Percentiles rank a stretch among this genome's conserved stretches.
phyloP scores from a whole-genome alignment of 2,329 filamentous ascomycete species.

The Aspergillus cejpii region DNA sequence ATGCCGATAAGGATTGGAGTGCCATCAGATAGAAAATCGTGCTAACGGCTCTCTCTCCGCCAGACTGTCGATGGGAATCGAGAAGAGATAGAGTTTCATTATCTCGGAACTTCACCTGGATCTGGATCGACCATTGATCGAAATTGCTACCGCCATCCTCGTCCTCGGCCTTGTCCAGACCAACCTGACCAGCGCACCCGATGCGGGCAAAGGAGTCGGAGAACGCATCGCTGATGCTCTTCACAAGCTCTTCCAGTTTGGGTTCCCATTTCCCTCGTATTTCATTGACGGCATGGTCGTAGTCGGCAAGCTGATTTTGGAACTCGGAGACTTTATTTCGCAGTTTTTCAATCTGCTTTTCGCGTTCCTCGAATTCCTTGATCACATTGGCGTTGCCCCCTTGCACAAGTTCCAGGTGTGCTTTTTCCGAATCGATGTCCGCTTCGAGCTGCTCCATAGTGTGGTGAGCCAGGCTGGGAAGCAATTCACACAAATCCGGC shows the following conservation, averaged over 20 bases:
- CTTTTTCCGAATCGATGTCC: slow-evolving; percentile 66
- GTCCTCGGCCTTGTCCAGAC: slow-evolving; percentile 63
- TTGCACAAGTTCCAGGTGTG: slow-evolving; percentile 72
- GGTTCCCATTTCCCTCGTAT: slow-evolving; percentile 76
- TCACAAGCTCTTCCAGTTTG: slow-evolving; percentile 66
- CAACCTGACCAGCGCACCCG: slow-evolving; percentile 85
- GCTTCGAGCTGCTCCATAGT: slow-evolving; percentile 59
- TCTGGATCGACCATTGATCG: slow-evolving; percentile 86
- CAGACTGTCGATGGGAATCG: slow-evolving; percentile 88
- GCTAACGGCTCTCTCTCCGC: slow-evolving; percentile 89
- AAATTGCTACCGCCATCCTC: slow-evolving; percentile 61
- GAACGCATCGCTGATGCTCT: slow-evolving; percentile 82
- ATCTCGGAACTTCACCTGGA: slow-evolving; percentile 89
- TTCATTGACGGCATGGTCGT: slow-evolving; percentile 55
- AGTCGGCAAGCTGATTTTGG: slow-evolving; percentile 49
- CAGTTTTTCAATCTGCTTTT: slow-evolving; percentile 62
- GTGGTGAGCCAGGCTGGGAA: slow-evolving; percentile 46
- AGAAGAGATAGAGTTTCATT: slow-evolving; percentile 77
- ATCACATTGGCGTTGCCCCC: slow-evolving; percentile 69
- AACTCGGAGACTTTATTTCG: slow-evolving; percentile 53
- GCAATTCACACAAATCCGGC: slow-evolving; percentile 30
- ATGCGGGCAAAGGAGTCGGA: slow-evolving; percentile 90
- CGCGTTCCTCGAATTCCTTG: slow-evolving; percentile 67
- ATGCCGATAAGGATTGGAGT: slow-evolving; percentile 83
- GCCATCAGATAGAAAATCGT: slow-evolving; percentile 99